Percentiles rank a stretch among this genome's conserved stretches.
These are phyloP conservation scores for Cymbidium sinense DNA, from an alignment of 106 monocot species.

Conservation along the genomic window DNA sequence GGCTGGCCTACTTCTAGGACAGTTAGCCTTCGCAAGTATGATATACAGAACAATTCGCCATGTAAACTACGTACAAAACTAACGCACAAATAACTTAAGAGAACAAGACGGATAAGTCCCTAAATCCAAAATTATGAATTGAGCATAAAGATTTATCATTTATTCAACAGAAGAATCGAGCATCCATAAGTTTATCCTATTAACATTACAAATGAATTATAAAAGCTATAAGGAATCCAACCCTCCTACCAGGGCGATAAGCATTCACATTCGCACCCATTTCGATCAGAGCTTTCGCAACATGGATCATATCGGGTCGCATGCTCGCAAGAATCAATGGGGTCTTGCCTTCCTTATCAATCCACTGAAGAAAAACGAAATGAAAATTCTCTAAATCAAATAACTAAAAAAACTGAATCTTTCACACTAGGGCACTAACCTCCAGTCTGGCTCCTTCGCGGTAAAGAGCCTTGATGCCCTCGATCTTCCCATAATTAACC, in stretches of 20 bases:
- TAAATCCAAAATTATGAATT: background rate
- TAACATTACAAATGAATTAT: background rate
- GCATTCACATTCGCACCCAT: constrained; percentile 91
- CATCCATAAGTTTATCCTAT: background rate
- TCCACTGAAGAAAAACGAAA: constrained; percentile 45
- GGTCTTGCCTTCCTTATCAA: constrained; percentile 85
- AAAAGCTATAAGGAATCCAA: background rate
- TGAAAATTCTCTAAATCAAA: too few relatives aligned
- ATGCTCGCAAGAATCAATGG: constrained; percentile 79
- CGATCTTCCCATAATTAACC: constrained; percentile 61
- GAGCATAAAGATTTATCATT: background rate
- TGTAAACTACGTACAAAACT: background rate
- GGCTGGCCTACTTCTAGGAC: background rate
- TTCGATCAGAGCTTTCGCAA: constrained; percentile 60
- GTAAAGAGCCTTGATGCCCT: constrained; percentile 55
- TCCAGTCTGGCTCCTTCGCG: constrained; percentile 75
- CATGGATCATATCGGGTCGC: constrained; percentile 49
- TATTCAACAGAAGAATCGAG: background rate
- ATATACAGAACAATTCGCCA: background rate
- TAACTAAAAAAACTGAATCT: background rate
- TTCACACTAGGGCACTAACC: constrained; percentile 17
- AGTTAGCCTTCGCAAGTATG: background rate
- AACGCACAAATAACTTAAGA: background rate
- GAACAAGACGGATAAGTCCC: background rate
- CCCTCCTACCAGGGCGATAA: constrained; percentile 69